Percentiles rank a stretch among this genome's conserved stretches.
phyloP scores from a whole-genome alignment of 495 filamentous ascomycete genomes.

The Mycothermus thermophilus region DNA sequence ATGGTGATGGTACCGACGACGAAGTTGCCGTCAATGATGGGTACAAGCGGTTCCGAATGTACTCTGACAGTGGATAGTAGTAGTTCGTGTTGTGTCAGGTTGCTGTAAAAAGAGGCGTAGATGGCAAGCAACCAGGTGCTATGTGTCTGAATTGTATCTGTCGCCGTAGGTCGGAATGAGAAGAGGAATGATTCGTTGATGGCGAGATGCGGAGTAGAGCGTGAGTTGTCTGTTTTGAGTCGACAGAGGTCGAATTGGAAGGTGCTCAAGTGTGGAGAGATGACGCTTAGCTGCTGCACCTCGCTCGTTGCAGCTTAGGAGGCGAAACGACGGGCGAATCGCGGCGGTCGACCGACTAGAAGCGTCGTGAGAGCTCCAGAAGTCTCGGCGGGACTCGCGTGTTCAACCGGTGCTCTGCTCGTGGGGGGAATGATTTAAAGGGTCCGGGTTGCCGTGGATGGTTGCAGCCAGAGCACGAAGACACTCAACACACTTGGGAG shows the following conservation, averaged over 20 bases:
- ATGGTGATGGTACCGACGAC: slow-evolving; percentile 1
- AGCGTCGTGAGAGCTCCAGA: slow-evolving; percentile 4
- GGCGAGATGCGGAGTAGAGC: slow-evolving; percentile 1
- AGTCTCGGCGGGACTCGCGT: slow-evolving; percentile 4
- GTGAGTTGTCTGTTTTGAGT: not conserved
- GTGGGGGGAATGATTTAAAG: too few relatives aligned
- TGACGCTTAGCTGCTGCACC: slow-evolving; percentile 6
- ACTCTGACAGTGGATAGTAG: too few relatives aligned
- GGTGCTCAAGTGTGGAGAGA: slow-evolving; percentile 1
- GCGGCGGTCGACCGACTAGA: not conserved
- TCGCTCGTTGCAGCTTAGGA: slow-evolving; percentile 9
- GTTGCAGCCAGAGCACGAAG: not conserved
- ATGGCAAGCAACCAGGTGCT: too few relatives aligned
- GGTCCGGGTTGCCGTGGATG: too few relatives aligned
- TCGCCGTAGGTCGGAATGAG: too few relatives aligned
- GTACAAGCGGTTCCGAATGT: too few relatives aligned
- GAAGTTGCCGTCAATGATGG: not conserved
- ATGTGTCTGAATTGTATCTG: too few relatives aligned
- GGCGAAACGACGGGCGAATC: slow-evolving; percentile 6
- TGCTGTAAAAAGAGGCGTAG: too few relatives aligned
- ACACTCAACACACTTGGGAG: slow-evolving; percentile 12
- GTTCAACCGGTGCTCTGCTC: too few relatives aligned
- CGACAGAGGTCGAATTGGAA: slow-evolving; percentile 8
- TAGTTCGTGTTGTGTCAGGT: not conserved
- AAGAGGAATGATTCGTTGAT: not conserved